These are phyloP conservation scores for Suhomyces vadensis DNA, from an alignment of 805 yeast genomes.

Conservation along the genomic window DNA sequence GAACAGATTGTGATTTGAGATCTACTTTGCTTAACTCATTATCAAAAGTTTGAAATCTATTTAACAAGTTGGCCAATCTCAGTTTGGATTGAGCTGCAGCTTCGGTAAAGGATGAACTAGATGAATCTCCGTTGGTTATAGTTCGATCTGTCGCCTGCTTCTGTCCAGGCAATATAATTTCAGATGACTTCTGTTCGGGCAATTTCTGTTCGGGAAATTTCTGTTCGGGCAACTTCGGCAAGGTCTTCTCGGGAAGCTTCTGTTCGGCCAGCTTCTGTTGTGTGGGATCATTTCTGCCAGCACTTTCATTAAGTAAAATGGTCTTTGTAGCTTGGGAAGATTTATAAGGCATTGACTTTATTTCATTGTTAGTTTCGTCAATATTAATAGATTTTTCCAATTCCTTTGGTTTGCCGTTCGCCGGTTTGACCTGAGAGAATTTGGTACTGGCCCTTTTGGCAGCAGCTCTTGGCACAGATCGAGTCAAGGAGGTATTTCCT, in stretches of 20 bases:
- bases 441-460: slow-evolving; percentile 10
- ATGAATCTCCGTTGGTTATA: background rate
- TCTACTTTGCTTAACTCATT: background rate
- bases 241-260: too few relatives aligned
- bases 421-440: background rate
- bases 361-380: background rate
- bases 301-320: too few relatives aligned
- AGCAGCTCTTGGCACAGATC: slow-evolving; percentile 9
- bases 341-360: background rate
- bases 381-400: background rate
- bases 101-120: background rate
- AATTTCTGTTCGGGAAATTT: too few relatives aligned
- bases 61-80: background rate
- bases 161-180: too few relatives aligned
- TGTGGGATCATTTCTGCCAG: too few relatives aligned
- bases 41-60: background rate
- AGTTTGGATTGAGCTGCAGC: background rate
- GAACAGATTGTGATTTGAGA: background rate
- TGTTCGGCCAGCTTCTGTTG: too few relatives aligned
- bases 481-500: slow-evolving; percentile 10
- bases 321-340: background rate
- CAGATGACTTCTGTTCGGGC: too few relatives aligned
- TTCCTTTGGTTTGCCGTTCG: background rate
- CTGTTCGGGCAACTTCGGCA: too few relatives aligned
- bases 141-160: too few relatives aligned